These are phyloP conservation scores for Cladobotryum mycophilum DNA, from an alignment of 2,329 filamentous ascomycete species.

Conservation along the genomic window DNA sequence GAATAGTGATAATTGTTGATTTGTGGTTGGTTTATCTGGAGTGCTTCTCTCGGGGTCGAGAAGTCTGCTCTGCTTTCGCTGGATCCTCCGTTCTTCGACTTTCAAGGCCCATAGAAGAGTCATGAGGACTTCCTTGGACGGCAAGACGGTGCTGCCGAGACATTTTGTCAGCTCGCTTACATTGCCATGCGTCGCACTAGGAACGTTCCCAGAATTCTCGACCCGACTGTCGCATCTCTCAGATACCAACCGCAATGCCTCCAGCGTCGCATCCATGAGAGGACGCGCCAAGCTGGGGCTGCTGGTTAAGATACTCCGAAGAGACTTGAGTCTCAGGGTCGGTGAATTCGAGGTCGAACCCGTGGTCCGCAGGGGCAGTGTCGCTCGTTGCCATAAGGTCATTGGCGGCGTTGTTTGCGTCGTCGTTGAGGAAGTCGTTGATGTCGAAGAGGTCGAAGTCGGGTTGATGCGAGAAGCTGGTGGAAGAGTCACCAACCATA, in stretches of 20 bases:
- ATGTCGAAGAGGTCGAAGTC: conserved; percentile 44
- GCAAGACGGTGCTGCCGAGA: conserved; percentile 33
- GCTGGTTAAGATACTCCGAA: conserved; percentile 63
- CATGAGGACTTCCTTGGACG: conserved; percentile 43
- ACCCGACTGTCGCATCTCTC: conserved; percentile 45
- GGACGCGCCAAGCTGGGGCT: conserved; percentile 70
- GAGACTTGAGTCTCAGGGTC: conserved; percentile 55
- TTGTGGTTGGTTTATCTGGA: conserved; percentile 18
- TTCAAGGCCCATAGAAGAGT: conserved; percentile 42
- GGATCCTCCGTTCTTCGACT: conserved; percentile 35
- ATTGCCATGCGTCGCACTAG: conserved; percentile 32
- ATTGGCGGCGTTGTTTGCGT: conserved; percentile 38
- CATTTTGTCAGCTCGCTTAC: conserved; percentile 29
- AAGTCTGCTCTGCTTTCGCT: conserved; percentile 16
- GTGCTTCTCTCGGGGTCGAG: conserved; percentile 20
- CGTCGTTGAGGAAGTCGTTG: conserved; percentile 50
- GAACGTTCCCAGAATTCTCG: conserved; percentile 29
- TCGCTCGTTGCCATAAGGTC: conserved; percentile 44
- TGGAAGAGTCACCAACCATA: conserved; percentile 55
- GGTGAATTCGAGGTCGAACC: conserved; percentile 46
- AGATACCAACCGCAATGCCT: conserved; percentile 65
- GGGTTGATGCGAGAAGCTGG: conserved; percentile 36
- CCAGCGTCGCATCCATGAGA: conserved; percentile 66
- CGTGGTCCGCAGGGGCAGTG: conserved; percentile 47
- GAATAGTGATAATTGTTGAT: conserved; percentile 19